Percentiles rank a stretch among this genome's conserved stretches.
phyloP scores from a whole-genome alignment of 768 basidiomycete genomes.

The Epithele typhae region DNA sequence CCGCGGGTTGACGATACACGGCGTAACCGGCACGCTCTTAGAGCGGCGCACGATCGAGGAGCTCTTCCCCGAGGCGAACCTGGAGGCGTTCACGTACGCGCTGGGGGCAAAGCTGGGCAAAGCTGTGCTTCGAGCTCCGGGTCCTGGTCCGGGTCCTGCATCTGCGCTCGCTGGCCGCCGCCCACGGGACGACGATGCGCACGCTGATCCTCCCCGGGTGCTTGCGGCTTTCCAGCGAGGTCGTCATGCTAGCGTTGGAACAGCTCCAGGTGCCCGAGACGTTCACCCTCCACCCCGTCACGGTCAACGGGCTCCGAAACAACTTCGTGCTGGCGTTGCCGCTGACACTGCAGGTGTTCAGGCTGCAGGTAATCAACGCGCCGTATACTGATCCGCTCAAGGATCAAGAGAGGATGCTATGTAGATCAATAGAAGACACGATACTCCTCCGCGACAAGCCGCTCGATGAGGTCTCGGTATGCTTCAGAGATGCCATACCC shows the following conservation, averaged over 20 bases:
- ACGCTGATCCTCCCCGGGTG: conserved; percentile 34
- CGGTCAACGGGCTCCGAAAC: conserved; percentile 29
- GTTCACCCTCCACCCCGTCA: conserved; percentile 33
- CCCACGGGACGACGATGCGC: conserved; percentile 20
- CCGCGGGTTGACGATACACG: conserved; percentile 27
- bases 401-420: conserved; percentile 30
- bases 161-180: conserved; percentile 27
- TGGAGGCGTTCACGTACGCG: conserved; percentile 32
- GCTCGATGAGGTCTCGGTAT: conserved; percentile 6
- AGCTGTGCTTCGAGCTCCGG: conserved; percentile 34
- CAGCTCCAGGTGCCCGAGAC: conserved; percentile 27
- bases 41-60: conserved; percentile 27
- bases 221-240: conserved; percentile 27
- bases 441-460: conserved; percentile 12
- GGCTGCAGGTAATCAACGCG: conserved; percentile 32
- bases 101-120: conserved; percentile 30
- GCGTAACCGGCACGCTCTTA: conserved; percentile 32
- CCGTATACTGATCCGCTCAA: conserved; percentile 28
- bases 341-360: conserved; percentile 27
- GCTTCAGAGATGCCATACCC: no score
- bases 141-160: conserved; percentile 30
- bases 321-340: conserved; percentile 31
- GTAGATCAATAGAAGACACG: conserved; percentile 25
- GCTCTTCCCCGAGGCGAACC: conserved; percentile 25
- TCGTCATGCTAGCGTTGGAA: conserved; percentile 27